Base-by-base conservation (phyloP, 2,329 filamentous ascomycete genomes). In the Verticillium nonalfalfae region DNA sequence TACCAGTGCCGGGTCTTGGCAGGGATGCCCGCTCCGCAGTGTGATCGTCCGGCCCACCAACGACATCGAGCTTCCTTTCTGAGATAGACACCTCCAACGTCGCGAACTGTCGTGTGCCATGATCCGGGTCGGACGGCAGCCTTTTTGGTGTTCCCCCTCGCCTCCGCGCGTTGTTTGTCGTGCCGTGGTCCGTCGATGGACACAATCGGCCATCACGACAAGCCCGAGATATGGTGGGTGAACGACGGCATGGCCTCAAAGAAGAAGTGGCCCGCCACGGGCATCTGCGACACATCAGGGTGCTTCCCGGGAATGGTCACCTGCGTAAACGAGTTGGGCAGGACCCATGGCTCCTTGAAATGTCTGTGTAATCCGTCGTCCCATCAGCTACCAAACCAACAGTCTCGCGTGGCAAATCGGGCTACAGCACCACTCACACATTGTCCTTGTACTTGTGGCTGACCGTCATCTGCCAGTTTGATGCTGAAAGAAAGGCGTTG, bases 371-470 rank as follows among this genome's bases (percentile, higher is more conserved):
- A 13, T 15, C 7, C 21, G 7, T 5, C 18, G 45, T 31, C 36
- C 9, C 2, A 9, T 58, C 56, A 58, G 56, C 11, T 18, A 33
- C 26, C n/a, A n/a, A n/a, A 21, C 21, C 26, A 31, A 31, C 5
- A 5, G 26, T 31, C 26, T 31, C 26, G 26, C 26, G 26, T 33
- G 15, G 4, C 7, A 18, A 34, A 33, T 15, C 54, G 34, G 14
- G 18, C 14, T 9, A 18, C 5, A n/a, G 26, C 4, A 2, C 10
- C 9, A 61, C 63, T 60, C 18, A 65, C 63, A 61, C 61, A 6
- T 60, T 55, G 31, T 65, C 64, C 31, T 7, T 39, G 45, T 64
- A 65, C 39, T 61, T 18, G 56, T 65, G 64, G 56, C 59, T 61
- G 55, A 64, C 58, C 7, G 50, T 59, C 13, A 64, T 50, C 50